Evolutionary conservation across 2,329 filamentous ascomycete genomes (phyloP).

Genomic region (Venturiaceae sp.): DNA sequence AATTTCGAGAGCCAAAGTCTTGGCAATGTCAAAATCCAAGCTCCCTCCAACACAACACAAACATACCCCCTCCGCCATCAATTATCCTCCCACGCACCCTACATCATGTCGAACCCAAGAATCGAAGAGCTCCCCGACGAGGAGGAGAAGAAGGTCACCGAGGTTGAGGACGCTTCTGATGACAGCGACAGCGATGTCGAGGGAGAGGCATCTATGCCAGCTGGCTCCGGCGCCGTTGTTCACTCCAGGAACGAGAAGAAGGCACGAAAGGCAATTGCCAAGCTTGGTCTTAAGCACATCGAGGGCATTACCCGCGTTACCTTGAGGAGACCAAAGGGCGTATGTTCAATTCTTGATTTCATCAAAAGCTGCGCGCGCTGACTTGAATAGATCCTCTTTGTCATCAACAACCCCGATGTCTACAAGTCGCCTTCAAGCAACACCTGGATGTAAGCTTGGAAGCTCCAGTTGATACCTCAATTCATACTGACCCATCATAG

Average conservation of each 20-base stretch:
- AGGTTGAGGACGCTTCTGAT: constrained; percentile 62
- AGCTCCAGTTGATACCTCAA: neutral
- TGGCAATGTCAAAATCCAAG: neutral
- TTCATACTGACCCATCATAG: constrained; percentile 39
- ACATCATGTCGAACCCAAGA: constrained; percentile 90
- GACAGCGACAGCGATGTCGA: constrained; percentile 71
- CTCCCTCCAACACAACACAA: neutral
- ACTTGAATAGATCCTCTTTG: constrained; percentile 76
- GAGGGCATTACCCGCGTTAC: constrained; percentile 97
- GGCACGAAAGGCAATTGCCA: constrained; percentile 97
- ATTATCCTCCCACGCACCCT: constrained; percentile 17
- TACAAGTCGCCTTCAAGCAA: constrained; percentile 99
- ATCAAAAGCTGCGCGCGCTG: constrained; percentile 9
- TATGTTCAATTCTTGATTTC: constrained; percentile 46
- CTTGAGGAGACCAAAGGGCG: constrained; percentile 96
- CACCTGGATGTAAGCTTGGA: constrained; percentile 83
- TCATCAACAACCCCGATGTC: constrained; percentile 99
- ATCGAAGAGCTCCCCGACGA: constrained; percentile 95
- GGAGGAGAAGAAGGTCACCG: constrained; percentile 66
- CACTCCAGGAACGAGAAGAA: constrained; percentile 99
- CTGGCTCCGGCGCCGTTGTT: constrained; percentile 79
- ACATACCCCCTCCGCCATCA: neutral
- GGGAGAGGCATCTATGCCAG: constrained; percentile 58
- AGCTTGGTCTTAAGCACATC: constrained; percentile 93
- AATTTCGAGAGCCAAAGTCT: neutral